Conservation (phyloP, 108 stramenopile genomes). For the Aurantiochytrium sp. region DNA sequence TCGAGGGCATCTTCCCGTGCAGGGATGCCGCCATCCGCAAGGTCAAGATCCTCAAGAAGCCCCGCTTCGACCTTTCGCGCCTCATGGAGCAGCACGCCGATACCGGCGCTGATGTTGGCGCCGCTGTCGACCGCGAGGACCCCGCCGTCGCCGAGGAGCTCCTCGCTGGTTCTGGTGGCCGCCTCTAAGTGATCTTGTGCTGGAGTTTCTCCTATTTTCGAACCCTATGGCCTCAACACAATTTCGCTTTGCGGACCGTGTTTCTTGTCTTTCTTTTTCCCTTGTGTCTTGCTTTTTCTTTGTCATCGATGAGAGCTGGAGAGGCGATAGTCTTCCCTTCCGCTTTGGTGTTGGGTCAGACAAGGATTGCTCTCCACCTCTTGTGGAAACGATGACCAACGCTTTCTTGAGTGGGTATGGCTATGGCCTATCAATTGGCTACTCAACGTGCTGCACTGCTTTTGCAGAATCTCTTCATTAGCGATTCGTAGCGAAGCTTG, state of each 20-base stretch:
- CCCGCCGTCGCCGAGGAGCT: slow-evolving; percentile 66
- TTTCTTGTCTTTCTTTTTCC: no score
- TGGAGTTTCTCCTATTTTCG: background rate
- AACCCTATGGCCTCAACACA: background rate
- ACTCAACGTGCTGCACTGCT: no score
- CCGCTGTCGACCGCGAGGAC: slow-evolving; percentile 62
- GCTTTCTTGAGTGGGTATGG: no score
- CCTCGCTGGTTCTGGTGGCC: slow-evolving; percentile 81
- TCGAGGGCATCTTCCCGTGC: slow-evolving; percentile 86
- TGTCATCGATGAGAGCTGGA: no score
- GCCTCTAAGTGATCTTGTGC: slow-evolving; percentile 34
- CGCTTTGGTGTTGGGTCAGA: no score
- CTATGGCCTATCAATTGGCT: no score
- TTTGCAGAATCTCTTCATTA: no score
- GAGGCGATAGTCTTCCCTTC: no score
- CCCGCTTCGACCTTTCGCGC: slow-evolving; percentile 97
- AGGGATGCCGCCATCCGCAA: slow-evolving; percentile 99
- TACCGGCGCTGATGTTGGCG: slow-evolving; percentile 54
- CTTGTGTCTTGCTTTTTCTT: no score
- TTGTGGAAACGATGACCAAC: no score
- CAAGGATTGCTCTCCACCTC: no score
- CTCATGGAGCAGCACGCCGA: slow-evolving; percentile 99
- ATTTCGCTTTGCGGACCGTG: background rate
- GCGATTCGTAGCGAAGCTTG: no score
- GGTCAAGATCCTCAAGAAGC: slow-evolving; percentile 99